Base-by-base conservation (phyloP, 805 yeast genomes). In the Zygosaccharomyces lentus region DNA sequence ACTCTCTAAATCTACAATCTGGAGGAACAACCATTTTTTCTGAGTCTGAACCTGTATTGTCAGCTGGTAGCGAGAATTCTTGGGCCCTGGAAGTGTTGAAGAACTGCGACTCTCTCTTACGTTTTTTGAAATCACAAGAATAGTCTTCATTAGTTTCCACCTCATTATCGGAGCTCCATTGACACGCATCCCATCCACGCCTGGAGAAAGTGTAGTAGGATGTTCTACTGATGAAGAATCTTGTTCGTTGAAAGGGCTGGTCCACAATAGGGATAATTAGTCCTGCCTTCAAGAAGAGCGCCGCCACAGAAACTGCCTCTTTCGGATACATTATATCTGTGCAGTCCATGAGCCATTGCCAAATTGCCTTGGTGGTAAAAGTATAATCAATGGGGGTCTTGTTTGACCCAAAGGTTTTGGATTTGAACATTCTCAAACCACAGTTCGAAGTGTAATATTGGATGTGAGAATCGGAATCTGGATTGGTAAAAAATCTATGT, bases 331-430 rank as follows among this genome's bases (percentile, higher is more conserved):
- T 61, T 1, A 82, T 70, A 57, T 87, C 93, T 0, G 96, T 85
- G 58, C 96, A 89, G 52, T 91, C 98, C 78, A 84, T 74, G 6
- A 91, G 58, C 96, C 96, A 91, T 58, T 89, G 96, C 65, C 81
- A 75, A 0, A 84, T 69, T 0, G 93, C 84, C 55, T 84, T 84
- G 0, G 96, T 95, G 1, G 85, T 75, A 50, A 87, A 73, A 44
- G 80, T 75, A 54, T 72, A 74, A n/a, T 71, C 66, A 2, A 74
- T 57, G 1, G 55, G 47, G 1, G 57, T 56, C 21, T 56, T 52
- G 24, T 51, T 40, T 4, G 52, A 46, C 9, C 63, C 65, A 48
- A 75, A 72, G 5, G 56, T 53, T 46, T 71, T 72, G 37, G 75
- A 59, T 35, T 70, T 60, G 52, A 77, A 78, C 3, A 86, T 56